Conservation (phyloP, 179 eudicot species). For the Silene vulgaris region DNA sequence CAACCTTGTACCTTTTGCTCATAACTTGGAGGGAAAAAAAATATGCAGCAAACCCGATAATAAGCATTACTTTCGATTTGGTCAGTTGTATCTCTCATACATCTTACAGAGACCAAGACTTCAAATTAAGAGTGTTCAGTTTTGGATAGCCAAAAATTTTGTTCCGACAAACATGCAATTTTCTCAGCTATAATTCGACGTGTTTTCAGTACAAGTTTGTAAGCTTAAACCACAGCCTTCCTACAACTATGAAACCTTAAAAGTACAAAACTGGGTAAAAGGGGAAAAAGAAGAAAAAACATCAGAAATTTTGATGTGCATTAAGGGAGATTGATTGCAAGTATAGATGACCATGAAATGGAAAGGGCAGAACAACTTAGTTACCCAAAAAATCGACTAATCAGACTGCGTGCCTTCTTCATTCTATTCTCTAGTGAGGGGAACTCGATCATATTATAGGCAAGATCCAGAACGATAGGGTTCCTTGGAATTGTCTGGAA, state of each 20-base stretch:
- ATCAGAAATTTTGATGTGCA: neutral
- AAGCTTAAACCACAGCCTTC: neutral
- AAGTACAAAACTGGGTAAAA: slow-evolving; percentile 18
- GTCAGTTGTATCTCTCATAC: neutral
- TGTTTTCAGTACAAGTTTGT: neutral
- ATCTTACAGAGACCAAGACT: neutral
- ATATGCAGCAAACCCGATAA: neutral
- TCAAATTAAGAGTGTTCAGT: neutral
- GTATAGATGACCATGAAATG: neutral
- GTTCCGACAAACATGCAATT: neutral
- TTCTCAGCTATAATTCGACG: neutral
- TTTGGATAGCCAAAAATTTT: neutral
- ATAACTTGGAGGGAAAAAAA: neutral
- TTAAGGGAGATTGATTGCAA: neutral
- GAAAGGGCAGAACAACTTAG: slow-evolving; percentile 1
- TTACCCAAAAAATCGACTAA: slow-evolving; percentile 73
- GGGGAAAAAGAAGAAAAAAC: neutral
- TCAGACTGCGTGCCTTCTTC: slow-evolving; percentile 77
- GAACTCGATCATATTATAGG: slow-evolving; percentile 63
- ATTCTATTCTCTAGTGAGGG: slow-evolving; percentile 77
- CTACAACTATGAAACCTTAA: slow-evolving; percentile 10
- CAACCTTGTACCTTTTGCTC: neutral
- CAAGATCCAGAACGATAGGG: slow-evolving; percentile 83
- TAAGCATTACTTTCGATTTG: neutral
- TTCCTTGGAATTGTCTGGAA: slow-evolving; percentile 67